These are phyloP conservation scores for Ophiorrhiza pumila DNA, from an alignment of 257 asterid species.

Conservation along the genomic window DNA sequence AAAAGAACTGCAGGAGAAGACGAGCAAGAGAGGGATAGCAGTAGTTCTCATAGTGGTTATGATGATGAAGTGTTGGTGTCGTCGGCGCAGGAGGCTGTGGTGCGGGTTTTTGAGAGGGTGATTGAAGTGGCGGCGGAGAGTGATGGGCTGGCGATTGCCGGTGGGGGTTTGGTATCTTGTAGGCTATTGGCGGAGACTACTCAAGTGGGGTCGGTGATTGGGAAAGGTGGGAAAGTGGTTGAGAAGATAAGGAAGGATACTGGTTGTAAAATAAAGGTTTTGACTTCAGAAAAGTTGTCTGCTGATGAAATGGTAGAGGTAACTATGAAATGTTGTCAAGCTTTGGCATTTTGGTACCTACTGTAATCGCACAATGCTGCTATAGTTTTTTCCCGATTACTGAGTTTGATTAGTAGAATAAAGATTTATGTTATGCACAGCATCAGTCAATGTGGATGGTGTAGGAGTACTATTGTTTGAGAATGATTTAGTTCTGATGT, in stretches of 20 bases:
- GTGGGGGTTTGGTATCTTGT: slow-evolving; percentile 52
- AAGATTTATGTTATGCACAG: background rate
- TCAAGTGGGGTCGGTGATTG: slow-evolving; percentile 72
- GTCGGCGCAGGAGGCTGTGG: slow-evolving; percentile 70
- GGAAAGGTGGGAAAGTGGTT: slow-evolving; percentile 69
- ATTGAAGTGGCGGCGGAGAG: slow-evolving; percentile 67
- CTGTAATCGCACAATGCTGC: background rate
- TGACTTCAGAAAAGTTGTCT: slow-evolving; percentile 36
- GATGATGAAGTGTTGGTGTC: slow-evolving; percentile 41
- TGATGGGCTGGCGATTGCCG: slow-evolving; percentile 25
- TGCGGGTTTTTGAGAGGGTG: slow-evolving; percentile 75
- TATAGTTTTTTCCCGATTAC: background rate
- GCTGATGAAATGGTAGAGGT: slow-evolving; percentile 75
- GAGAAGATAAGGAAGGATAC: slow-evolving; percentile 68
- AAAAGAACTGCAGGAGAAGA: slow-evolving; percentile 14
- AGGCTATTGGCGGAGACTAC: slow-evolving; percentile 49
- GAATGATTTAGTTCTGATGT: background rate
- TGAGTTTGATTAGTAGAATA: background rate
- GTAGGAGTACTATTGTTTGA: background rate
- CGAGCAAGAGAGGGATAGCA: background rate
- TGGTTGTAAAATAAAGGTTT: slow-evolving; percentile 59
- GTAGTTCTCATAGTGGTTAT: background rate
- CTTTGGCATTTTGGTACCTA: background rate
- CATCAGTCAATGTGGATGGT: background rate
- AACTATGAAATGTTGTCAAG: background rate